A percentile compares a stretch with the other conserved stretches of the same genome.
phyloP scores from a whole-genome alignment of 2,329 filamentous ascomycete genomes.

The Trichothecium roseum region DNA sequence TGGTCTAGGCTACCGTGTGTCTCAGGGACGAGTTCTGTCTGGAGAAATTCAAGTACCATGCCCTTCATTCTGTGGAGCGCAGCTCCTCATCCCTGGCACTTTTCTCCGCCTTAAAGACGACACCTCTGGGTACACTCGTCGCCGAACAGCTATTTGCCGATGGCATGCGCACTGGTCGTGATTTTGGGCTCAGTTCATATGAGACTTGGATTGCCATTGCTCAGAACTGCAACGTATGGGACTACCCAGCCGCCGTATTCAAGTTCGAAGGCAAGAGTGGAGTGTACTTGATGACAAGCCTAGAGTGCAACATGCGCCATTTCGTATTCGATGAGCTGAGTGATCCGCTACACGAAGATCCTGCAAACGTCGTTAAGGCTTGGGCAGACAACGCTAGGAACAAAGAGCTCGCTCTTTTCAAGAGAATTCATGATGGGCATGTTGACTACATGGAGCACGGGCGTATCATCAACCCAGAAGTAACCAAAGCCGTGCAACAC shows the following conservation, averaged over 20 bases:
- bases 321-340: not conserved
- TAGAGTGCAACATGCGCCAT: conserved; percentile 5
- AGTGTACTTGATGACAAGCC: conserved; percentile 3
- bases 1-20: too few species aligned
- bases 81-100: too few species aligned
- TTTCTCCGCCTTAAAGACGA: too few species aligned
- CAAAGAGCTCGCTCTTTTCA: not conserved
- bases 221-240: conserved; percentile 2
- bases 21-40: too few species aligned
- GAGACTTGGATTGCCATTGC: not conserved
- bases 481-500: not conserved
- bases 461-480: too few species aligned
- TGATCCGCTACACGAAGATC: not conserved
- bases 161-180: conserved; percentile 1
- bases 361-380: not conserved
- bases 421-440: not conserved
- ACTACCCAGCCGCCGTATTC: not conserved
- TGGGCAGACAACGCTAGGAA: not conserved
- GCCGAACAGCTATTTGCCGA: conserved; percentile 1
- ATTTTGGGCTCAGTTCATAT: conserved; percentile 1
- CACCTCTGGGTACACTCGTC: not conserved
- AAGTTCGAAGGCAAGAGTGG: conserved; percentile 1
- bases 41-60: too few species aligned
- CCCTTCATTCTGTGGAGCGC: too few species aligned
- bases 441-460: too few species aligned